Evolutionary conservation across 2,329 filamentous ascomycete genomes (phyloP).

Genomic region (Colletotrichum shisoi): DNA sequence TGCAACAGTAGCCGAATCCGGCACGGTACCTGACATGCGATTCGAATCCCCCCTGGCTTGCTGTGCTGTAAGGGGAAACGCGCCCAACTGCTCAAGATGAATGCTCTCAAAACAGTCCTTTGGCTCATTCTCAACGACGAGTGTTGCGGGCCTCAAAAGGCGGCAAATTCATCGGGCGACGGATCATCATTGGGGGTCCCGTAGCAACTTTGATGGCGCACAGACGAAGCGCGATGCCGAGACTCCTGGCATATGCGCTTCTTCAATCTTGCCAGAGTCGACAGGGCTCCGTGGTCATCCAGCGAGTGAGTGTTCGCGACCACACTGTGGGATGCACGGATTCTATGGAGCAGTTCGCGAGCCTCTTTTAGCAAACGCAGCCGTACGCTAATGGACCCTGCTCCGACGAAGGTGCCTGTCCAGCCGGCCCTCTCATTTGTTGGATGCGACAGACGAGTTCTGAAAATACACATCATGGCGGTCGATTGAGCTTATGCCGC

Average conservation of each 20-base stretch:
- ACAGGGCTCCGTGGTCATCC: conserved; percentile 13
- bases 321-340: not conserved
- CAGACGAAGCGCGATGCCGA: not conserved
- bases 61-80: conserved; percentile 16
- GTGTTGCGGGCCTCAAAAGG: not conserved
- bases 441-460: conserved; percentile 7
- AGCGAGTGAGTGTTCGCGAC: too few species aligned
- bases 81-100: conserved; percentile 1
- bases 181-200: not conserved
- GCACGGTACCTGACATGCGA: conserved; percentile 23
- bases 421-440: conserved; percentile 17
- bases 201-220: not conserved
- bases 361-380: conserved; percentile 32
- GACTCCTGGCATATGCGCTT: conserved; percentile 11
- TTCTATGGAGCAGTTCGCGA: conserved; percentile 35
- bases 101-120: not conserved
- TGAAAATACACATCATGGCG: conserved; percentile 19
- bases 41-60: conserved; percentile 24
- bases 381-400: conserved; percentile 19
- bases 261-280: not conserved
- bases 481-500: not conserved
- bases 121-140: not conserved
- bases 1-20: conserved; percentile 24
- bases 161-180: conserved; percentile 1
- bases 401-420: conserved; percentile 19